Base-by-base conservation (phyloP, 2,329 filamentous ascomycete genomes). In the Talaromyces pinophilus region DNA sequence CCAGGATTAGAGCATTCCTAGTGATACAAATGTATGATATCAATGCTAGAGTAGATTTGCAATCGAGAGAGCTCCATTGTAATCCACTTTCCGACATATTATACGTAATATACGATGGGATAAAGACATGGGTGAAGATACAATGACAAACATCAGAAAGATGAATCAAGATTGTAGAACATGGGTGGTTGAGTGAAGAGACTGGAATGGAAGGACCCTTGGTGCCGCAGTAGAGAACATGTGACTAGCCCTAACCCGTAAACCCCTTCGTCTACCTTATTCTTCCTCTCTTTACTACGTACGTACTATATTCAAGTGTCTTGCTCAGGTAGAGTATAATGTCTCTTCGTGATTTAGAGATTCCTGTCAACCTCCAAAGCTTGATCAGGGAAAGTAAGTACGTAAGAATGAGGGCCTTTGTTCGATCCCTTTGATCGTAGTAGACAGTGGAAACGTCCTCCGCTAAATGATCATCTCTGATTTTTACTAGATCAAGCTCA, bases 21-120 rank as follows among this genome's bases (percentile, higher is more conserved):
- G 50, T 52, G 60, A 52, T 54, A 63, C 44, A 52, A 54, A 54
- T 35, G 19, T 63, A 55, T 63, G 44, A 54, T 54, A 52, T 63
- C 57, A 60, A 42, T 40, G 13, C 6, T 60, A 33, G 15, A 33
- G 5, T 38, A n/a, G 28, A 42, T 59, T 59, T 0, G 57, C 25
- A 44, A 59, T 30, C 19, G 25, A 30, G 25, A 59, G 10, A 59
- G 48, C 48, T 52, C 6, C 48, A 28, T 52, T 52, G 22, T 25
- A 15, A 2, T 15, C 11, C 48, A 17, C 48, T 6, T 52, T 30
- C 48, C 10, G 6, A 48, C 19, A 19, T n/a, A 19, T 15, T 44
- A 44, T n/a, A 19, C 17, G 42, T n/a, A 44, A n/a, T 44, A 44
- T 44, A 19, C 17, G 42, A 44, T 44, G 48, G 25, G 25, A 30